Conservation (phyloP, 441 rosid genomes). For the Erysimum cheiri region DNA sequence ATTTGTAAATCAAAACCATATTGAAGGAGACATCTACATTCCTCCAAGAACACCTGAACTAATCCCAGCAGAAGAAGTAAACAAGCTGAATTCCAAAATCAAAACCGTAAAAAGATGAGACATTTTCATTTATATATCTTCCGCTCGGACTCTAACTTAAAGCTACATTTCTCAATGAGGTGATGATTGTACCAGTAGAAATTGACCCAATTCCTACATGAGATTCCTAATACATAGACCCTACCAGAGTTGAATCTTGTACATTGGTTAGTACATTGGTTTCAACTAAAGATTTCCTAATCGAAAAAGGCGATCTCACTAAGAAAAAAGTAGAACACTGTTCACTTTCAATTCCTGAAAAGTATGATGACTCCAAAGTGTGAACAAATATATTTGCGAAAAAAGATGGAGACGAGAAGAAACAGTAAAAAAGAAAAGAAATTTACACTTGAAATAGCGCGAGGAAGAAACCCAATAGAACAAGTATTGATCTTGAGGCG, state of each 20-base stretch:
- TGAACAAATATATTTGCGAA: neutral
- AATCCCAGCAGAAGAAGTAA: too few species aligned
- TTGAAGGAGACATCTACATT: neutral
- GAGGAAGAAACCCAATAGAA: slow-evolving; percentile 55
- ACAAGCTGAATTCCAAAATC: neutral
- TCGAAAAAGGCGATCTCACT: slow-evolving; percentile 13
- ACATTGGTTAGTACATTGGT: slow-evolving; percentile 17
- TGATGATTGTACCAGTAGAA: neutral
- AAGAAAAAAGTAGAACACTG: neutral
- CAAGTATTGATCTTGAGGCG: slow-evolving; percentile 57
- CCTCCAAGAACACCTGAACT: neutral
- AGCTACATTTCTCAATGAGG: slow-evolving; percentile 4
- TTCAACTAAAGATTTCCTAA: slow-evolving; percentile 1
- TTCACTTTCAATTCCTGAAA: slow-evolving; percentile 28
- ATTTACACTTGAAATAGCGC: slow-evolving; percentile 47
- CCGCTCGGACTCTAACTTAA: neutral
- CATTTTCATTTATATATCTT: neutral
- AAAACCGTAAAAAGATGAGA: neutral
- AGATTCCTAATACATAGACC: slow-evolving; percentile 42
- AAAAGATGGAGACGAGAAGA: neutral
- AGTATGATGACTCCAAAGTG: slow-evolving; percentile 3
- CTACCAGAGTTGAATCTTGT: slow-evolving; percentile 38
- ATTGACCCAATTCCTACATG: neutral
- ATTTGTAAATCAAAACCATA: neutral
- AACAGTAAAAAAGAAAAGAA: neutral